A percentile compares a stretch with the other conserved stretches of the same genome.
Conservation (phyloP, 768 basidiomycete genomes). For the Lactifluus volemus region DNA sequence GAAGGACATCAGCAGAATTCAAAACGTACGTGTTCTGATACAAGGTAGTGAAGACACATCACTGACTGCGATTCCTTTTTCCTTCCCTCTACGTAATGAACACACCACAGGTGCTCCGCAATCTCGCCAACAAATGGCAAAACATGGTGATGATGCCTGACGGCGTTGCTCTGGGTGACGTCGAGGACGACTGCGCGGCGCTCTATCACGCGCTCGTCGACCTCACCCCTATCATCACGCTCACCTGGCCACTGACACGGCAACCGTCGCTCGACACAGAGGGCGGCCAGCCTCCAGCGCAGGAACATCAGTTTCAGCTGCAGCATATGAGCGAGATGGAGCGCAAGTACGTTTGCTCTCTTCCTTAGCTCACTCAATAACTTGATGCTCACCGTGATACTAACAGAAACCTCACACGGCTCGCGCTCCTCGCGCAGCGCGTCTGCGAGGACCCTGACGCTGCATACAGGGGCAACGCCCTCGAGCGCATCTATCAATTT, state of each 20-base stretch:
- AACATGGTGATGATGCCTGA: constrained; percentile 7
- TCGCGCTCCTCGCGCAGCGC: constrained; percentile 11
- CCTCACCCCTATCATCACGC: constrained; percentile 1
- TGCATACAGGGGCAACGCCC: constrained; percentile 3
- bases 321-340: constrained; percentile 2
- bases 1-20: background rate
- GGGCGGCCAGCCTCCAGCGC: constrained; percentile 1
- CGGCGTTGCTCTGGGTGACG: background rate
- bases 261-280: constrained; percentile 10
- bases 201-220: background rate
- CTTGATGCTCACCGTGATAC: background rate
- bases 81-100: too few species aligned
- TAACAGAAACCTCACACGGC: constrained; percentile 10
- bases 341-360: background rate
- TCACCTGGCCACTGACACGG: constrained; percentile 5
- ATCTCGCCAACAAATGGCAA: constrained; percentile 7
- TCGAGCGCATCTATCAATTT: constrained; percentile 13
- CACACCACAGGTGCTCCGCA: background rate
- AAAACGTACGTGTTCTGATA: background rate
- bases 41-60: background rate
- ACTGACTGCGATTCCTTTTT: background rate
- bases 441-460: constrained; percentile 12
- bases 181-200: constrained; percentile 1
- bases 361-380: background rate
- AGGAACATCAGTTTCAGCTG: background rate